These are phyloP conservation scores for Colletotrichum sidae DNA, from an alignment of 2,329 filamentous ascomycete species.

Conservation along the genomic window DNA sequence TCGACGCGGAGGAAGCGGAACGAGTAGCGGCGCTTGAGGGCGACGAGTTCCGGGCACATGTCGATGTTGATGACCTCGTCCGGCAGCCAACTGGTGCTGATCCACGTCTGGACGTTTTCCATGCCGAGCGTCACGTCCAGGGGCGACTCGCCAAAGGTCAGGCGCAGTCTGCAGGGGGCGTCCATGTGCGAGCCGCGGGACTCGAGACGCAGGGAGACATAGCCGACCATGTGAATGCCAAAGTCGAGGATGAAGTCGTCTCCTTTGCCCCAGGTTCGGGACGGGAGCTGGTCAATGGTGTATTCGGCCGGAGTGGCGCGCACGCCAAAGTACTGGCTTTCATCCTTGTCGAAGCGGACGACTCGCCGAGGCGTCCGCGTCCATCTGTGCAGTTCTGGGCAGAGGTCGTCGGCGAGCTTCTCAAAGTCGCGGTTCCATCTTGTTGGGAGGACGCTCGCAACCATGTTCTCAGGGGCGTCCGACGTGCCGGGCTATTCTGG, in stretches of 20 bases:
- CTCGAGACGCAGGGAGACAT: conserved; percentile 44
- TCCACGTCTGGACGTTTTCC: conserved; percentile 49
- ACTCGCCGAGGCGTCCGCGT: conserved; percentile 35
- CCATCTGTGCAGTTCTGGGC: conserved; percentile 37
- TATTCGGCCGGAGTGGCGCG: conserved; percentile 31
- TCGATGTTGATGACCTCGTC: conserved; percentile 51
- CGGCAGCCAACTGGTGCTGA: conserved; percentile 51
- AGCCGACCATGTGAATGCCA: conserved; percentile 48
- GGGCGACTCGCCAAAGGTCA: conserved; percentile 51
- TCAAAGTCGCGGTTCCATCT: conserved; percentile 30
- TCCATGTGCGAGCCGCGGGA: conserved; percentile 47
- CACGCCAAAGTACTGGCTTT: conserved; percentile 40
- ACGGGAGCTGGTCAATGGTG: conserved; percentile 36
- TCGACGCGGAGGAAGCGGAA: conserved; percentile 50
- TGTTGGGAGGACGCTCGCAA: conserved; percentile 28
- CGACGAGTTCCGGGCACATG: conserved; percentile 44
- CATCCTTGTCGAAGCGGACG: conserved; percentile 40
- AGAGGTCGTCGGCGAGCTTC: conserved; percentile 23
- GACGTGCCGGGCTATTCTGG: conserved; percentile 10
- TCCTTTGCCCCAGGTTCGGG: conserved; percentile 41
- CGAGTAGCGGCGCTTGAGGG: conserved; percentile 46
- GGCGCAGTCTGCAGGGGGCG: conserved; percentile 47
- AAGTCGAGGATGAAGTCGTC: conserved; percentile 48
- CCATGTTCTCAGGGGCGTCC: conserved; percentile 25
- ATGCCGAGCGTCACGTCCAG: conserved; percentile 50